Base-by-base conservation (phyloP, 192 early-diverging fungal species). In the Coemansia sp. region DNA sequence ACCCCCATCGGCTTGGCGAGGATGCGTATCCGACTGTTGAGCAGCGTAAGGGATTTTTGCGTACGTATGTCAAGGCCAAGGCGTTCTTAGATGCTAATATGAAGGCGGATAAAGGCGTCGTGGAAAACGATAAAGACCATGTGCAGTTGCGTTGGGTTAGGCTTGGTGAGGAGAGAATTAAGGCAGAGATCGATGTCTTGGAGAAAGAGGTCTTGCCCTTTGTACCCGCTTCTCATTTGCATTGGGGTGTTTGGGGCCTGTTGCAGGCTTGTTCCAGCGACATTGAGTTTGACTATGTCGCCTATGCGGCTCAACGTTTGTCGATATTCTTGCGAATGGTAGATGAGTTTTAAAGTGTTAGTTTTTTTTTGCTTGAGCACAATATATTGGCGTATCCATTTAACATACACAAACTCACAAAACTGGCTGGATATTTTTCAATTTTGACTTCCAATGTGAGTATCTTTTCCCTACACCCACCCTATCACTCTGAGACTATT, bases 161-260 rank as follows among this genome's bases (percentile, higher is more conserved):
- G 0, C 63, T 76, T 5, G 68, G 62, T 38, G 72, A 75, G 5
- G 63, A 68, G 34, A 21, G 60, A 1, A 59, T 85, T 27, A 45
- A 42, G 19, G 45, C 38, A 11, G 73, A 84, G 27, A 64, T 84
- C 19, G 69, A 29, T 4, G 38, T 15, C 7, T 55, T 79, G 10
- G 77, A 79, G 15, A 38, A 36, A 15, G 80, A 85, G 64, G 64
- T 85, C 8, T 37, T 15, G 9, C 51, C 48, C 42, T 82, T 82
- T 53, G 66, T 78, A 7, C 63, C 72, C 4, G 80, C 80, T 5
- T 82, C 84, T 4, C 93, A 94, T 58, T 64, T 90, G 44, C 84
- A 88, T 57, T 94, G 93, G 93, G 91, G 91, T 2, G 70, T 94
- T 0, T 94, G 93, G 93, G 91, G 91, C 0, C 76, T 94, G 1